Evolutionary conservation across 2,329 filamentous ascomycete species (phyloP).

Genomic region (Dothiorella sarmentorum): DNA sequence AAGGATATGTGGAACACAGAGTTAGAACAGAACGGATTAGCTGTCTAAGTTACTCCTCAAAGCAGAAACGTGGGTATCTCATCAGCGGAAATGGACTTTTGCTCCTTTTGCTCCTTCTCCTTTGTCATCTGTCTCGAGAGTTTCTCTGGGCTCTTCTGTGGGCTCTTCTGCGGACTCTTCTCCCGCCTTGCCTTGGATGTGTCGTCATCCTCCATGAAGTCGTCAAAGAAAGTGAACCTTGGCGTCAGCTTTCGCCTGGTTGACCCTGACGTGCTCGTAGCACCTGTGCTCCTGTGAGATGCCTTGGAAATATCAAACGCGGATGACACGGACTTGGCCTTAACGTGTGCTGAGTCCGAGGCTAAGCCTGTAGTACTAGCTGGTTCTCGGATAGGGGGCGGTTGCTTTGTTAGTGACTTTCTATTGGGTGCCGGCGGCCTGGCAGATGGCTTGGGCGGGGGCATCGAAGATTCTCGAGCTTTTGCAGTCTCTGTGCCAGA

Average conservation of each 20-base stretch:
- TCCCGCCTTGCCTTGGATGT: neutral
- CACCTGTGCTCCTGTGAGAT: neutral
- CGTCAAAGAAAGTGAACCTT: neutral
- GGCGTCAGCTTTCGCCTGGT: neutral
- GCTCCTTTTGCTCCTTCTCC: slow-evolving; percentile 25
- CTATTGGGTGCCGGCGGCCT: neutral
- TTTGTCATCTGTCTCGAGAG: neutral
- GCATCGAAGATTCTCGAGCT: slow-evolving; percentile 14
- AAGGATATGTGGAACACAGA: neutral
- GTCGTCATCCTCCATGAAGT: neutral
- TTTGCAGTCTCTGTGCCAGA: neutral
- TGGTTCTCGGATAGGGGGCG: neutral
- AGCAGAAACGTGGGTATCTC: slow-evolving; percentile 47
- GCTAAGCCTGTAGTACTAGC: neutral
- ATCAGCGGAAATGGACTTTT: slow-evolving; percentile 29
- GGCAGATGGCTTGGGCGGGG: neutral
- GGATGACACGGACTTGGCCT: neutral
- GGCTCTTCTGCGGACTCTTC: neutral
- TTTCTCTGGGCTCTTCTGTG: neutral
- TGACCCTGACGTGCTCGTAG: neutral
- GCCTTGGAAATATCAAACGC: neutral
- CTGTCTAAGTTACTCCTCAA: slow-evolving; percentile 23
- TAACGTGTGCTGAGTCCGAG: neutral
- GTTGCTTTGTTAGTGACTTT: neutral
- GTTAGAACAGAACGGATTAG: neutral